Conservation (phyloP, 2,329 filamentous ascomycete genomes). For the Hirsutella rhossiliensis region DNA sequence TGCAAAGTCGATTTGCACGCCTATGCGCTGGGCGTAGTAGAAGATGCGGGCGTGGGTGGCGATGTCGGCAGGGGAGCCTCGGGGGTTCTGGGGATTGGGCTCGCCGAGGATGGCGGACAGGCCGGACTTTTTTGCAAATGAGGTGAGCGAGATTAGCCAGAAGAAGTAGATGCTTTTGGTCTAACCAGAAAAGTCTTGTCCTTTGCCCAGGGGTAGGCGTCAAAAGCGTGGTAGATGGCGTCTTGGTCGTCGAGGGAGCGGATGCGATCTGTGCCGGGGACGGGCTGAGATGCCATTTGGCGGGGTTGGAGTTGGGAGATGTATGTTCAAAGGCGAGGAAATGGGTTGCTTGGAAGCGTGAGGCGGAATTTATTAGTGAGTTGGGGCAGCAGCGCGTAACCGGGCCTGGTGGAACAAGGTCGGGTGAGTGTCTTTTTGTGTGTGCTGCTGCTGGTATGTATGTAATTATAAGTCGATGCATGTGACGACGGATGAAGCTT, state of each 20-base stretch:
- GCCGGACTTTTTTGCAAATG: conserved; percentile 31
- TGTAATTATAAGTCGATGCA: too few relatives aligned
- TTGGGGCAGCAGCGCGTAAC: too few relatives aligned
- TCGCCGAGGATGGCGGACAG: conserved; percentile 53
- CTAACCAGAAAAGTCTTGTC: conserved; percentile 56
- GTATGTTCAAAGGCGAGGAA: too few relatives aligned
- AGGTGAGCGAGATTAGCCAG: not conserved
- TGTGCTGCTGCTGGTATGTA: too few relatives aligned
- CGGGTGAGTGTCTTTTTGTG: too few relatives aligned
- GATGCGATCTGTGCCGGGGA: conserved; percentile 20
- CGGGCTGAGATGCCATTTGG: not conserved
- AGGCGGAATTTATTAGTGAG: too few relatives aligned
- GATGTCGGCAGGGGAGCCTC: conserved; percentile 42
- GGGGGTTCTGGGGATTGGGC: conserved; percentile 23
- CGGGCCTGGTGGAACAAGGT: too few relatives aligned
- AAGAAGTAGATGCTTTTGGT: not conserved
- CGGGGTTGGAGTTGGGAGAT: not conserved
- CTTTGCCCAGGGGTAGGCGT: conserved; percentile 54
- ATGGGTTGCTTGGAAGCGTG: not conserved
- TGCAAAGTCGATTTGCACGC: conserved; percentile 49
- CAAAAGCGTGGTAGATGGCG: conserved; percentile 46
- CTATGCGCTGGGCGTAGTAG: conserved; percentile 45
- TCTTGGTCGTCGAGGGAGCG: conserved; percentile 25
- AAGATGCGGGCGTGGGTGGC: conserved; percentile 55
- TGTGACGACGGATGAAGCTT: too few relatives aligned